A percentile compares a stretch with the other conserved stretches of the same genome.
Conservation (phyloP, 1,284 basidiomycete genomes). For the Apiotrichum mycotoxinovorans region DNA sequence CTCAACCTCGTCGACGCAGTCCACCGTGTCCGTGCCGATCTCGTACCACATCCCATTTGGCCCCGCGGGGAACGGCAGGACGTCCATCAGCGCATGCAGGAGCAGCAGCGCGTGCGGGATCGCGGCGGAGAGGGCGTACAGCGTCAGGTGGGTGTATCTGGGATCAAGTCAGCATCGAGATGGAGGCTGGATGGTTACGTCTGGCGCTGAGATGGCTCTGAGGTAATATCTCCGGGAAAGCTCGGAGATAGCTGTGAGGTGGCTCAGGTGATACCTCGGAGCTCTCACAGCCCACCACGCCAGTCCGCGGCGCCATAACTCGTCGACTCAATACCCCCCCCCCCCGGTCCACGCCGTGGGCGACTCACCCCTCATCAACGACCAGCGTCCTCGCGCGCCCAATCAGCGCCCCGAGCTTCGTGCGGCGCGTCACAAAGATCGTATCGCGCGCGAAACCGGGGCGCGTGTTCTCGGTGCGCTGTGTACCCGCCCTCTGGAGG, state of each 20-base stretch:
- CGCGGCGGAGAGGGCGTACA: conserved; percentile 80
- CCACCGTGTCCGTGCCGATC: conserved; percentile 68
- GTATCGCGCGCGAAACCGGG: conserved; percentile 62
- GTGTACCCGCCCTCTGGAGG: conserved; percentile 32
- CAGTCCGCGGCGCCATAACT: no score
- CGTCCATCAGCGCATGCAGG: conserved; percentile 65
- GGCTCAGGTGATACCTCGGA: neutral
- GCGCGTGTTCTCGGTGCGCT: conserved; percentile 29
- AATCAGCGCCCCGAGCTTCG: conserved; percentile 64
- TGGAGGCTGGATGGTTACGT: no score
- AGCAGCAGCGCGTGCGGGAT: conserved; percentile 76
- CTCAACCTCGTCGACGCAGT: conserved; percentile 71
- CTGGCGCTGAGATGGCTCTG: no score
- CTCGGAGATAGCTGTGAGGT: no score
- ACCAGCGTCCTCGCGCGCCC: conserved; percentile 72
- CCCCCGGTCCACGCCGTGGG: conserved; percentile 37
- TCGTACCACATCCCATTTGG: conserved; percentile 63
- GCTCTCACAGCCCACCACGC: neutral
- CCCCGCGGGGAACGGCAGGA: conserved; percentile 62
- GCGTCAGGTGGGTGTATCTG: conserved; percentile 59
- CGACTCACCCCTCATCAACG: conserved; percentile 85
- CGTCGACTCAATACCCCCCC: no score
- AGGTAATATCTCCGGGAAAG: no score
- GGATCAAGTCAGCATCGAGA: conserved; percentile 69
- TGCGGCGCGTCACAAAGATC: conserved; percentile 76